phyloP scores from a whole-genome alignment of 176 grass and related monocot species.

The Saccharum spontaneum region DNA sequence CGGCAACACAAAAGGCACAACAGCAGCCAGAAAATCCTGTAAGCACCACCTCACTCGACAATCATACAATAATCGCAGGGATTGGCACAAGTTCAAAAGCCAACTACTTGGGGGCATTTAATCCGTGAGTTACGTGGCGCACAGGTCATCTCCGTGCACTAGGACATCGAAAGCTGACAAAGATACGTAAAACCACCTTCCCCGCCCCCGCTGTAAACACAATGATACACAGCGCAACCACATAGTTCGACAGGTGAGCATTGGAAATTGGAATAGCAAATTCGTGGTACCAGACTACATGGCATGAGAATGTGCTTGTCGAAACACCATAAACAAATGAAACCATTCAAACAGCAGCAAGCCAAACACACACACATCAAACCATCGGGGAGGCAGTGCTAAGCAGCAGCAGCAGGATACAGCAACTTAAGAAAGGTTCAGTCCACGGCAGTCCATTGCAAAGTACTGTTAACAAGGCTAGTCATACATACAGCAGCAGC shows the following conservation, averaged over 20 bases:
- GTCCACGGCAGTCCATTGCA: not conserved
- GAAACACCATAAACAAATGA: not conserved
- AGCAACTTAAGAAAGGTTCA: constrained; percentile 19
- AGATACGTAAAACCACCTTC: not conserved
- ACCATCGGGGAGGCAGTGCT: not conserved
- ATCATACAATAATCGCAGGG: not conserved
- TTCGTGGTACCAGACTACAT: not conserved
- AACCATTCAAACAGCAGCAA: not conserved
- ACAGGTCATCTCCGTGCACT: not conserved
- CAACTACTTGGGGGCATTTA: not conserved
- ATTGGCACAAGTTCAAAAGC: not conserved
- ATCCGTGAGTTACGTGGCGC: not conserved
- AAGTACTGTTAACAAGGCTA: not conserved
- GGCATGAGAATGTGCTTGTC: not conserved
- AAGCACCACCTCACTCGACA: not conserved
- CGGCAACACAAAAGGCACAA: not conserved
- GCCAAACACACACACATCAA: not conserved
- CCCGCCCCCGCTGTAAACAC: not conserved
- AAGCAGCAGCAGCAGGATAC: not conserved
- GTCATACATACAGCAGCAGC: not conserved
- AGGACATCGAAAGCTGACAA: not conserved
- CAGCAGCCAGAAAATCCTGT: not conserved
- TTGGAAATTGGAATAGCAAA: not conserved
- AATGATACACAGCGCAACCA: not conserved
- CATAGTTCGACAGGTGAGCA: not conserved